Percentiles rank a stretch among this genome's conserved stretches.
Conservation (phyloP, 192 early-diverging fungal genomes). For the Chytriomyces confervae region DNA sequence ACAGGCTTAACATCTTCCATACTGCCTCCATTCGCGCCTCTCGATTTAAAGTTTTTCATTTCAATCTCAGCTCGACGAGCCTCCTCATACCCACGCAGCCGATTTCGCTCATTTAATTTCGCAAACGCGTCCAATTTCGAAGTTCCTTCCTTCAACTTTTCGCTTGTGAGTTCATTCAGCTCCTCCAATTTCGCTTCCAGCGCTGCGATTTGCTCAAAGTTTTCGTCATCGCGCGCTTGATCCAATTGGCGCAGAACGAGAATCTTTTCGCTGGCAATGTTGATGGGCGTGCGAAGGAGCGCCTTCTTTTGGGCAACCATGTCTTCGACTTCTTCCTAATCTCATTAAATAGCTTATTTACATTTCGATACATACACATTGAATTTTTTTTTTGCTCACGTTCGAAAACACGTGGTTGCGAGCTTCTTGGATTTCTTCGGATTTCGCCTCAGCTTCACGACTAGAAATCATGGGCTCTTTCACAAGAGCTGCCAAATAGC, state of each 20-base stretch:
- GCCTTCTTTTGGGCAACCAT: conserved; percentile 26
- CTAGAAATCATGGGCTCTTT: conserved; percentile 8
- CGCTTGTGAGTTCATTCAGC: conserved; percentile 18
- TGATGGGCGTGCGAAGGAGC: conserved; percentile 8
- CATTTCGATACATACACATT: not conserved
- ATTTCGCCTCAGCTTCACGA: not conserved
- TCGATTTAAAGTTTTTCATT: conserved; percentile 7
- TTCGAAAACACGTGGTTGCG: conserved; percentile 20
- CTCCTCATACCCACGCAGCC: conserved; percentile 10
- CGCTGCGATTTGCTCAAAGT: not conserved
- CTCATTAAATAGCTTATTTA: not conserved
- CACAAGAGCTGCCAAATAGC: conserved; percentile 2
- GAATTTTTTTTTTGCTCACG: not conserved
- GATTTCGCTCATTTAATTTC: conserved; percentile 27
- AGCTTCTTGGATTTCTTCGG: not conserved
- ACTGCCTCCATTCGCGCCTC: not conserved
- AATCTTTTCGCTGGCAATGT: conserved; percentile 30
- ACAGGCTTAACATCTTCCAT: not conserved
- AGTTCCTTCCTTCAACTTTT: not conserved
- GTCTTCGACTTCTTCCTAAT: conserved; percentile 28
- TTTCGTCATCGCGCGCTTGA: conserved; percentile 4
- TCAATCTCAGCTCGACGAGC: conserved; percentile 15
- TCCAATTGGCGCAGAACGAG: conserved; percentile 5
- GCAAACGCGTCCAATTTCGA: conserved; percentile 8
- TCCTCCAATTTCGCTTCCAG: conserved; percentile 28